Base-by-base conservation (phyloP, 2,329 filamentous ascomycete genomes). In the Microthyrium microscopicum region DNA sequence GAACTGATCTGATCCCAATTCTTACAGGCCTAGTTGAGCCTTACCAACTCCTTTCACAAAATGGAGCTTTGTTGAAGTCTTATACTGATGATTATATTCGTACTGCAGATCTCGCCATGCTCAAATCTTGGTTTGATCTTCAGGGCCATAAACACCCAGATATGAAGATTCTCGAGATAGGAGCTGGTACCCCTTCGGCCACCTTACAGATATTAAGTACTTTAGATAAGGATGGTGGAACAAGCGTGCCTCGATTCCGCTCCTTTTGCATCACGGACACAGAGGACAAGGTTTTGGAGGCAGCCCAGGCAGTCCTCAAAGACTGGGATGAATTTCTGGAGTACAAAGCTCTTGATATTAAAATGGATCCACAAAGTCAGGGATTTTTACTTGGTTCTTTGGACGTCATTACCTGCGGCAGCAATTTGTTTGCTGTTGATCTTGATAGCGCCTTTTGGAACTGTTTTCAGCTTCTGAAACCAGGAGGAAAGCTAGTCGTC, bases 391-490 rank as follows among this genome's bases (percentile, higher is more conserved):
- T 24, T 3, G 38, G 35, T 4, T 34, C 37, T 15, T 46, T 44
- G 24, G 48, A 51, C 27, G 15, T 48, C 28, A 38, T 51, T 8
- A 41, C 49, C 24, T 46, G 46, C n/a, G 31, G 40, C 5, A 45
- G 46, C 18, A 46, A 49, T 3, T 26, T 48, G 5, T 45, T 44
- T 32, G 41, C 39, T 2, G 44, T 43, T 1, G 29, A 36, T 18
- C 40, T 50, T 25, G 39, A 26, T 32, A 37, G 6, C 15, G 42
- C 26, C 24, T 41, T 37, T 37, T 33, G 13, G 1, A 42, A 47
- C 29, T 25, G 37, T 19, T 28, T 35, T 12, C 33, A 26, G 5
- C 33, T 46, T 2, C 31, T 48, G 2, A 41, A 38, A 17, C 43
- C 48, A 3, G 47, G 44, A 8, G 48, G 47, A 12, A 37, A 46